phyloP scores from a whole-genome alignment of 345 rosid genomes.

The Passiflora organensis region DNA sequence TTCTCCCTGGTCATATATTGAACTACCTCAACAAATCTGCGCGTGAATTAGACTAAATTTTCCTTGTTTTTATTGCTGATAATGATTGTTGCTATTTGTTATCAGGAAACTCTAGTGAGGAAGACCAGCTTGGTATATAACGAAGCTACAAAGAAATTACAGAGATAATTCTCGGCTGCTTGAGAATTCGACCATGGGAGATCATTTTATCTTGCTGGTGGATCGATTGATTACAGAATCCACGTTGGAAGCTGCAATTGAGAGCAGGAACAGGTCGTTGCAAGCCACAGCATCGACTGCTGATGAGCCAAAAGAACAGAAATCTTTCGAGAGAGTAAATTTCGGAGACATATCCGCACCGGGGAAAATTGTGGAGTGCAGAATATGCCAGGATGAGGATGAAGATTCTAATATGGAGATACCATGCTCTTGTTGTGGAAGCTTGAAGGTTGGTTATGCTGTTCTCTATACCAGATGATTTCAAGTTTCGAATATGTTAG shows the following conservation, averaged over 20 bases:
- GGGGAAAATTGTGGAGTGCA: constrained; percentile 64
- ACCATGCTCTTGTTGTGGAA: constrained; percentile 87
- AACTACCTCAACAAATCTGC: not conserved
- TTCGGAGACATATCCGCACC: constrained; percentile 39
- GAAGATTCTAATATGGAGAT: constrained; percentile 79
- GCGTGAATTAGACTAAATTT: constrained; percentile 4
- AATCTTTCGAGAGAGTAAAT: constrained; percentile 27
- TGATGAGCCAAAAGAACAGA: constrained; percentile 27
- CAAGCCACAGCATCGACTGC: constrained; percentile 31
- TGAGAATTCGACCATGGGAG: constrained; percentile 52
- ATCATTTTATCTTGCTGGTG: constrained; percentile 85
- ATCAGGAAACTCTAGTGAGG: constrained; percentile 19
- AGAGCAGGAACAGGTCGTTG: constrained; percentile 52
- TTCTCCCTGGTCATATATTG: not conserved
- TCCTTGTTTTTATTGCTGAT: constrained; percentile 1
- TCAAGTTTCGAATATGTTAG: too few species aligned
- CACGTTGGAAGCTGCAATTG: constrained; percentile 76
- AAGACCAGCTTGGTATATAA: constrained; percentile 20
- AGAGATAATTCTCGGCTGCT: constrained; percentile 5
- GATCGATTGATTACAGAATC: constrained; percentile 85
- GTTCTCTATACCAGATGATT: too few species aligned
- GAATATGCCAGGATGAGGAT: constrained; percentile 95
- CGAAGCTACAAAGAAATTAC: not conserved
- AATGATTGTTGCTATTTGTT: not conserved
- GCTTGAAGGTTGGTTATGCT: constrained; percentile 60